A percentile compares a stretch with the other conserved stretches of the same genome.
These are phyloP conservation scores for Geotrichum cucujoidarum DNA, from an alignment of 1,139 yeast species.

Conservation along the genomic window DNA sequence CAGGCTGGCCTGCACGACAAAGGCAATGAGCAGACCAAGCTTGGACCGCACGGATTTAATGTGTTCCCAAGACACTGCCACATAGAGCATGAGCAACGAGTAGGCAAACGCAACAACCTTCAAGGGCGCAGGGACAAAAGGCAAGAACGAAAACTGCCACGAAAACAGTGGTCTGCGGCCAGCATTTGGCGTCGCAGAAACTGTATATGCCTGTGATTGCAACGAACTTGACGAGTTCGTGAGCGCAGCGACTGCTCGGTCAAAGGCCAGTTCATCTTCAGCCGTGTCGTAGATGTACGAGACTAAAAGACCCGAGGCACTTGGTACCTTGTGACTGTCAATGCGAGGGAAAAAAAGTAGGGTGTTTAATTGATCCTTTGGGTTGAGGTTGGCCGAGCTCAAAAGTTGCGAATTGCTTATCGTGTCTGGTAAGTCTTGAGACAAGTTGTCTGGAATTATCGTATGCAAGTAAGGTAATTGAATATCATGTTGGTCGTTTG, in stretches of 20 bases:
- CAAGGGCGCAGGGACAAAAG: background rate
- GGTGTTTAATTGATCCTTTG: slow-evolving; percentile 15
- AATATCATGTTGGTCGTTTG: background rate
- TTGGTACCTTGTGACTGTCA: slow-evolving; percentile 9
- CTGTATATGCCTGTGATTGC: background rate
- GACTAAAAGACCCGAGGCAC: slow-evolving; percentile 24
- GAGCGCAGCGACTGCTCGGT: slow-evolving; percentile 9
- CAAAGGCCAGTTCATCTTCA: slow-evolving; percentile 20
- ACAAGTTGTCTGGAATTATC: slow-evolving; percentile 2
- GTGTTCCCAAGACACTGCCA: slow-evolving; percentile 48
- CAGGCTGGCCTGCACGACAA: slow-evolving; percentile 47
- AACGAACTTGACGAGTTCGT: background rate
- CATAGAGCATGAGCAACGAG: slow-evolving; percentile 35
- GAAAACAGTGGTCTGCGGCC: background rate
- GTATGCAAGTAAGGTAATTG: slow-evolving; percentile 18
- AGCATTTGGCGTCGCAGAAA: background rate
- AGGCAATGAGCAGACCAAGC: slow-evolving; percentile 57
- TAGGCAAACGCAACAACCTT: slow-evolving; percentile 28
- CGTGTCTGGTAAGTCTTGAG: background rate
- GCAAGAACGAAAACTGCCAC: background rate
- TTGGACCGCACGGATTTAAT: slow-evolving; percentile 55
- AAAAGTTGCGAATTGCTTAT: background rate
- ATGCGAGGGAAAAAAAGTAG: slow-evolving; percentile 12
- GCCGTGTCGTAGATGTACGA: slow-evolving; percentile 23
- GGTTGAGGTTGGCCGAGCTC: background rate